A percentile compares a stretch with the other conserved stretches of the same genome.
phyloP scores from a whole-genome alignment of 2,329 filamentous ascomycete genomes.

The Scorias spongiosa region DNA sequence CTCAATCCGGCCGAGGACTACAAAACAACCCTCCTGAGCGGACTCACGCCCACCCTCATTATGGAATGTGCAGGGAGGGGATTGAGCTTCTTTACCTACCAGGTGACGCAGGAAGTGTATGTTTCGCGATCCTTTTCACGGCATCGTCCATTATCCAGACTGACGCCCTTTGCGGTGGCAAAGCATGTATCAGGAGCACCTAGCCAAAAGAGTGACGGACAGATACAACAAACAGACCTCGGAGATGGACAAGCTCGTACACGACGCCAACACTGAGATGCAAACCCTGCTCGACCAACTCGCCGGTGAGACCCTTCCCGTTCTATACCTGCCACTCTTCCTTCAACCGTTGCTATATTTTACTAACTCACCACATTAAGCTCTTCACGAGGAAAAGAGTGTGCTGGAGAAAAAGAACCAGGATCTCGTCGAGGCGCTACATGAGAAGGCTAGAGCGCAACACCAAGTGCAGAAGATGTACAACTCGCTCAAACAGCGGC shows the following conservation, averaged over 20 bases:
- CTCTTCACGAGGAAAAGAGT: not conserved
- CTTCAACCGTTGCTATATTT: no score
- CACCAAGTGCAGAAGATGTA: slow-evolving; percentile 51
- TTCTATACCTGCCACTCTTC: not conserved
- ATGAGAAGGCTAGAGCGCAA: slow-evolving; percentile 56
- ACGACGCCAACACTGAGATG: slow-evolving; percentile 62
- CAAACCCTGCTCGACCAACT: slow-evolving; percentile 49
- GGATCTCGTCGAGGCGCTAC: slow-evolving; percentile 50
- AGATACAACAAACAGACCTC: slow-evolving; percentile 51
- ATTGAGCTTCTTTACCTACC: slow-evolving; percentile 74
- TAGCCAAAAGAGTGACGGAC: slow-evolving; percentile 55
- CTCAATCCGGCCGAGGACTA: slow-evolving; percentile 76
- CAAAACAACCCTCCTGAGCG: slow-evolving; percentile 73
- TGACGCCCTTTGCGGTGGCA: not conserved
- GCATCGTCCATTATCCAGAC: not conserved
- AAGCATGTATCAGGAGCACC: slow-evolving; percentile 62
- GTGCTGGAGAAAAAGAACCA: slow-evolving; percentile 50
- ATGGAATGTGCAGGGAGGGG: slow-evolving; percentile 76
- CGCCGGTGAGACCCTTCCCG: slow-evolving; percentile 32
- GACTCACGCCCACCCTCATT: slow-evolving; percentile 63
- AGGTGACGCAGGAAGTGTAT: slow-evolving; percentile 70
- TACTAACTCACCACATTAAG: not conserved
- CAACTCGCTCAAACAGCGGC: slow-evolving; percentile 39
- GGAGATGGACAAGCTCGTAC: slow-evolving; percentile 57
- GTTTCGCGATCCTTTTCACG: slow-evolving; percentile 8